Percentiles rank a stretch among this genome's conserved stretches.
phyloP scores from a whole-genome alignment of 2,329 filamentous ascomycete genomes.

The Fusarium denticulatum region DNA sequence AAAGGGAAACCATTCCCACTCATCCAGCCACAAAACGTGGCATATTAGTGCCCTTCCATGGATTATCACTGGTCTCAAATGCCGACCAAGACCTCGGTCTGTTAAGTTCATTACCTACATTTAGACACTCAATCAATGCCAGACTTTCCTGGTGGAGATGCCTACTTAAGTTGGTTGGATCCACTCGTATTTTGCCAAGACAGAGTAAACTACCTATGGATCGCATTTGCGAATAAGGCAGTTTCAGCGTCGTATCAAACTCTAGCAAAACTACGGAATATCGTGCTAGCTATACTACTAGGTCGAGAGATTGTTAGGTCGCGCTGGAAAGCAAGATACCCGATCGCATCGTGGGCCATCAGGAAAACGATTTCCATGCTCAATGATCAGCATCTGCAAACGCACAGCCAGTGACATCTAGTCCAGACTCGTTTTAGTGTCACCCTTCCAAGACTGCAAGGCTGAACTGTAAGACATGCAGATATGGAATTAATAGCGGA shows the following conservation, averaged over 20 bases:
- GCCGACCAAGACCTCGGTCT: slow-evolving; percentile 16
- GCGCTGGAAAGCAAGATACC: neutral
- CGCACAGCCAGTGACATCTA: neutral
- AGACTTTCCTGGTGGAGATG: neutral
- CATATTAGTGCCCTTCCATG: neutral
- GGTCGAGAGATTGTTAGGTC: neutral
- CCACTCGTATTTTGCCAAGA: slow-evolving; percentile 2
- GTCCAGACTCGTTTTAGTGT: neutral
- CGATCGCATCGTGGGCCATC: neutral
- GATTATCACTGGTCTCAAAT: neutral
- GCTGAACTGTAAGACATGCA: slow-evolving; percentile 8
- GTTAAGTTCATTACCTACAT: neutral
- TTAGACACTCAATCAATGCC: neutral
- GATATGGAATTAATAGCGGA: slow-evolving; percentile 3
- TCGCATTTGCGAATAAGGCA: neutral
- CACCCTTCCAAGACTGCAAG: slow-evolving; percentile 4
- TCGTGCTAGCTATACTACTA: neutral
- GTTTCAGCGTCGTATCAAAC: neutral
- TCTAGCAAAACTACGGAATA: neutral
- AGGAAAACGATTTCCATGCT: neutral
- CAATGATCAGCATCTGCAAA: slow-evolving; percentile 1
- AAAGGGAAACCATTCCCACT: neutral
- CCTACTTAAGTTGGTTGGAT: neutral
- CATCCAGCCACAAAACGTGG: slow-evolving; percentile 10
- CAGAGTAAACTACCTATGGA: neutral